Percentiles rank a stretch among this genome's conserved stretches.
Evolutionary conservation across 1,139 yeast genomes (phyloP).

Genomic region (Entelexis paramagnoliae): DNA sequence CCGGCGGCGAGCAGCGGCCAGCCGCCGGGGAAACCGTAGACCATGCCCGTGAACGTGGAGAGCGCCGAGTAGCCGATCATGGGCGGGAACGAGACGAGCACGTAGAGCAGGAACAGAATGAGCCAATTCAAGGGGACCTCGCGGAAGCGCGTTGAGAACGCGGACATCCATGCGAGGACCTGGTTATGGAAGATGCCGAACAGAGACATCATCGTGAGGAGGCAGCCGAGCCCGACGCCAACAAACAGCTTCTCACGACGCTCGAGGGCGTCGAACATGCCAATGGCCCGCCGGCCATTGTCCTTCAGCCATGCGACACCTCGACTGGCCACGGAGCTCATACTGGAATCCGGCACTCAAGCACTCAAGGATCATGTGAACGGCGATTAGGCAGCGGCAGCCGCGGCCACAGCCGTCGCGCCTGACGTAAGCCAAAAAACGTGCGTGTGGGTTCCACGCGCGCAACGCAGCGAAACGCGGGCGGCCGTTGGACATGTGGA

Average conservation of each 20-base stretch:
- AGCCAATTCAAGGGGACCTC: conserved; percentile 39
- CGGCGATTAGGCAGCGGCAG: not conserved
- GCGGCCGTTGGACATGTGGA: too few relatives aligned
- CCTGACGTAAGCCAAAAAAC: too few relatives aligned
- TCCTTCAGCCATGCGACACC: not conserved
- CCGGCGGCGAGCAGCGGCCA: conserved; percentile 68
- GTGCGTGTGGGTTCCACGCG: too few relatives aligned
- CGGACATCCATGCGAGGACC: conserved; percentile 22
- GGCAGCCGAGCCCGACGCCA: conserved; percentile 19
- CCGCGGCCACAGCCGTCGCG: too few relatives aligned
- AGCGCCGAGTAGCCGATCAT: conserved; percentile 69
- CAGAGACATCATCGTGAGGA: conserved; percentile 19
- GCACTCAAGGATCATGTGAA: conserved; percentile 6
- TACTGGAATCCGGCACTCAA: not conserved
- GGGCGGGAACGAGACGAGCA: conserved; percentile 70
- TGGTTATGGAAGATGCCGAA: conserved; percentile 23
- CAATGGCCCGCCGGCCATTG: conserved; percentile 9
- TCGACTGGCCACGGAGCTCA: not conserved
- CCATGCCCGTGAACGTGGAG: conserved; percentile 63
- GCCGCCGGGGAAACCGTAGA: conserved; percentile 71
- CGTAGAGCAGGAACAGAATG: conserved; percentile 42
- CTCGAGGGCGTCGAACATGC: conserved; percentile 21
- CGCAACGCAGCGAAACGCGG: too few relatives aligned
- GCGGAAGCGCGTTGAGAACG: conserved; percentile 17
- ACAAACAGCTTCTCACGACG: conserved; percentile 20